Conservation (phyloP, 441 rosid genomes). For the Breynia disticha region DNA sequence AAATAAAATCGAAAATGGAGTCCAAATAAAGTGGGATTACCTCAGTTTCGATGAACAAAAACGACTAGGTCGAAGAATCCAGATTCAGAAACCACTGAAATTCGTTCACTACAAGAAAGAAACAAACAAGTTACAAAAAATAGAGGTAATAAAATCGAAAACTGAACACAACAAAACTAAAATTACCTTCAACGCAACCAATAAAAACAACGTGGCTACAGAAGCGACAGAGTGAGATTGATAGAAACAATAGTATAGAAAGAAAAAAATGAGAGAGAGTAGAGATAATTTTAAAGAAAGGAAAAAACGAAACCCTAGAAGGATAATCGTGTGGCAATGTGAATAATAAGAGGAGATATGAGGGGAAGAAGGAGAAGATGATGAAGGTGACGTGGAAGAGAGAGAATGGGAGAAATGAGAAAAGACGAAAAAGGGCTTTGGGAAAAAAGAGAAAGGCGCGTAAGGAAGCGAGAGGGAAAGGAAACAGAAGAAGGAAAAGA, state of each 20-base stretch:
- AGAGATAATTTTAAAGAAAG: constrained; percentile 12
- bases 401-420: constrained; percentile 23
- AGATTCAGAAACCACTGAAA: too few species aligned
- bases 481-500: background rate
- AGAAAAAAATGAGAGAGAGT: background rate
- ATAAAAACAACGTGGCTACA: too few species aligned
- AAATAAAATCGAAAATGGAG: too few species aligned
- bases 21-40: too few species aligned
- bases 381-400: constrained; percentile 42
- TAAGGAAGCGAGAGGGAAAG: constrained; percentile 11
- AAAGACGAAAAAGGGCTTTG: constrained; percentile 73
- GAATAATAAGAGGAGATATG: constrained; percentile 10
- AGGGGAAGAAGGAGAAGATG: constrained; percentile 15
- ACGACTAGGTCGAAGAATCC: too few species aligned
- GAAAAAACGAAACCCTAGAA: constrained; percentile 13
- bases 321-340: background rate
- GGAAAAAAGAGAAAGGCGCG: constrained; percentile 14
- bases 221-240: background rate
- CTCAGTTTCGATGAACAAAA: too few species aligned
- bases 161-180: too few species aligned
- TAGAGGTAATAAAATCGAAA: too few species aligned
- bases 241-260: background rate
- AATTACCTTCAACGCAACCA: too few species aligned
- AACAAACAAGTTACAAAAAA: too few species aligned
- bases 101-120: too few species aligned